Evolutionary conservation across 192 early-diverging fungal species (phyloP).

Genomic region (Neocallimastix lanati): DNA sequence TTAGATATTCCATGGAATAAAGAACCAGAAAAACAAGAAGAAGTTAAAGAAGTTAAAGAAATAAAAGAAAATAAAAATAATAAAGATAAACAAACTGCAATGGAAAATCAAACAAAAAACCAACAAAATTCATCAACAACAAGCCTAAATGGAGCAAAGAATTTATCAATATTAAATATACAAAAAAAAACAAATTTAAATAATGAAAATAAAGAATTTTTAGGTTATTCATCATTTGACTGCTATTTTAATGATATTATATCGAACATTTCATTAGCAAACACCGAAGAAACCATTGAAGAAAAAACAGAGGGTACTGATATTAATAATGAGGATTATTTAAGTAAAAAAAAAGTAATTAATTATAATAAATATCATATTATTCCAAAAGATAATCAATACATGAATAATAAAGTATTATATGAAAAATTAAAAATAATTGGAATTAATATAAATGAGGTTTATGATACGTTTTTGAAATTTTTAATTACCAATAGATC

Average conservation of each 20-base stretch:
- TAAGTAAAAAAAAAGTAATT: neutral
- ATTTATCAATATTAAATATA: neutral
- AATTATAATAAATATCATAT: neutral
- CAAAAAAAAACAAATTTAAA: neutral
- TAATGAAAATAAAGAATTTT: neutral
- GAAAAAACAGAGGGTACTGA: neutral
- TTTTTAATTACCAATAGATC: neutral
- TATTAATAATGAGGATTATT: neutral
- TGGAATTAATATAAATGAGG: neutral
- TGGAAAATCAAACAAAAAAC: neutral
- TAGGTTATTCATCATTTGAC: neutral
- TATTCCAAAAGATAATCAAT: neutral
- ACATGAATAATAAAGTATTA: neutral
- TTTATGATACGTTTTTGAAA: neutral
- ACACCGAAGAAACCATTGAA: neutral
- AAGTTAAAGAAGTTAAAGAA: neutral
- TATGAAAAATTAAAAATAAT: neutral
- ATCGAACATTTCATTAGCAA: neutral
- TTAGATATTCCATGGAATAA: neutral
- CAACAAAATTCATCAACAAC: neutral
- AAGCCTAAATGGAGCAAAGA: neutral
- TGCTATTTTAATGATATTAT: neutral
- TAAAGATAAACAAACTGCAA: neutral
- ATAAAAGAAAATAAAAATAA: neutral
- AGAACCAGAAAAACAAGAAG: neutral